Evolutionary conservation across 305 asterid genomes (phyloP).

Genomic region (Ajuga reptans): DNA sequence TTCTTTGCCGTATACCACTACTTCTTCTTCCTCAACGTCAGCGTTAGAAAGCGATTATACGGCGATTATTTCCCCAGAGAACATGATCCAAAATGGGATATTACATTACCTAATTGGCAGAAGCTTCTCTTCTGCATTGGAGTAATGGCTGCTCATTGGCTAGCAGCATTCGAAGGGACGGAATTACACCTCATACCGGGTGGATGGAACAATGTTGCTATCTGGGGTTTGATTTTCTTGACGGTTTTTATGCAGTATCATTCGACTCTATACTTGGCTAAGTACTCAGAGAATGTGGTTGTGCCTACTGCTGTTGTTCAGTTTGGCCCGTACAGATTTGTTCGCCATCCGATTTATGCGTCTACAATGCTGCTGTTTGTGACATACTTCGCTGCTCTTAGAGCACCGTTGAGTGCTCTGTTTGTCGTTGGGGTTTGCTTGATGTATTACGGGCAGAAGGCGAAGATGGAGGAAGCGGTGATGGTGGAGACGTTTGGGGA

Average conservation of each 20-base stretch:
- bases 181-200: conserved; percentile 78
- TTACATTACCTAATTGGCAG: conserved; percentile 57
- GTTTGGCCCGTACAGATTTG: conserved; percentile 81
- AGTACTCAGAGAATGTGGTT: conserved; percentile 88
- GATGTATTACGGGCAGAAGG: conserved; percentile 66
- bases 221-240: conserved; percentile 53
- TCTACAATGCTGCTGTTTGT: conserved; percentile 83
- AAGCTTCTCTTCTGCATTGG: conserved; percentile 54
- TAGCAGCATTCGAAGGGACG: conserved; percentile 79
- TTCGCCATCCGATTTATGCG: conserved; percentile 88
- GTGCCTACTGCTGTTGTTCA: conserved; percentile 88
- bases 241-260: conserved; percentile 69
- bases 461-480: conserved; percentile 62
- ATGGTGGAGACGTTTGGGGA: conserved; percentile 71
- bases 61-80: conserved; percentile 61
- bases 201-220: conserved; percentile 55
- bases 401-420: conserved; percentile 64
- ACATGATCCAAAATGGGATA: conserved; percentile 69
- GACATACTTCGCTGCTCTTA: conserved; percentile 54
- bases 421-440: conserved; percentile 44
- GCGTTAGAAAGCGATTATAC: conserved; percentile 63
- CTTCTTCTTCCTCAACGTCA: conserved; percentile 65
- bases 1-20: conserved; percentile 81
- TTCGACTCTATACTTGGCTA: conserved; percentile 70
- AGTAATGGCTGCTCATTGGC: conserved; percentile 66